Conservation (phyloP, 2,329 filamentous ascomycete genomes). For the Cordyceps cateniannulata region DNA sequence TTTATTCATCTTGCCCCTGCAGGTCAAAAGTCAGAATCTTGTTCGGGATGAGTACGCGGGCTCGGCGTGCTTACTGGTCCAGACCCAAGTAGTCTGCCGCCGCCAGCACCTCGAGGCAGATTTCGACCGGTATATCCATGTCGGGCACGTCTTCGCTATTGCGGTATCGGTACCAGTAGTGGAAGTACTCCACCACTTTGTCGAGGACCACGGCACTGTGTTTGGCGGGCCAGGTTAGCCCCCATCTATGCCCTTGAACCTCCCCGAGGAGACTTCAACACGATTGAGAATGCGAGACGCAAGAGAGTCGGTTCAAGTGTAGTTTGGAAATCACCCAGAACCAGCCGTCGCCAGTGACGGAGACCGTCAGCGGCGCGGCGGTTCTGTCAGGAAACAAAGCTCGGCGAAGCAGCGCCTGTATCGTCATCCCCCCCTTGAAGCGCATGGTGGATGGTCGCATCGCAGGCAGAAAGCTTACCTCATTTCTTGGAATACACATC, state of each 20-base stretch:
- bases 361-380: conserved; percentile 19
- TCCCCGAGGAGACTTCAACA: not conserved
- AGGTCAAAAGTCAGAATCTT: conserved; percentile 22
- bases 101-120: conserved; percentile 71
- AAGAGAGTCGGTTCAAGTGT: conserved; percentile 57
- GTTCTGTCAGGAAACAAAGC: conserved; percentile 37
- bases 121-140: conserved; percentile 72
- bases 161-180: conserved; percentile 71
- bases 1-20: conserved; percentile 32
- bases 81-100: conserved; percentile 71
- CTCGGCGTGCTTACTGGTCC: conserved; percentile 39
- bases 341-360: conserved; percentile 21
- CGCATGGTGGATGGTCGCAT: conserved; percentile 4
- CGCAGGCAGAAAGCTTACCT: conserved; percentile 46
- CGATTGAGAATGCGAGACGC: conserved; percentile 19
- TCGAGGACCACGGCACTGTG: conserved; percentile 66
- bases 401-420: conserved; percentile 31
- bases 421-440: conserved; percentile 27
- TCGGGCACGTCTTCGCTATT: conserved; percentile 68
- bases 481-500: conserved; percentile 65
- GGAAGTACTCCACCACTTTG: conserved; percentile 77
- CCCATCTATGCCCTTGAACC: conserved; percentile 18
- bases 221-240: conserved; percentile 15
- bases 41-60: conserved; percentile 15
- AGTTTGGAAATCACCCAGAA: conserved; percentile 46